These are phyloP conservation scores for Coemansia sp. DNA, from an alignment of 192 early-diverging fungal genomes.

Conservation along the genomic window DNA sequence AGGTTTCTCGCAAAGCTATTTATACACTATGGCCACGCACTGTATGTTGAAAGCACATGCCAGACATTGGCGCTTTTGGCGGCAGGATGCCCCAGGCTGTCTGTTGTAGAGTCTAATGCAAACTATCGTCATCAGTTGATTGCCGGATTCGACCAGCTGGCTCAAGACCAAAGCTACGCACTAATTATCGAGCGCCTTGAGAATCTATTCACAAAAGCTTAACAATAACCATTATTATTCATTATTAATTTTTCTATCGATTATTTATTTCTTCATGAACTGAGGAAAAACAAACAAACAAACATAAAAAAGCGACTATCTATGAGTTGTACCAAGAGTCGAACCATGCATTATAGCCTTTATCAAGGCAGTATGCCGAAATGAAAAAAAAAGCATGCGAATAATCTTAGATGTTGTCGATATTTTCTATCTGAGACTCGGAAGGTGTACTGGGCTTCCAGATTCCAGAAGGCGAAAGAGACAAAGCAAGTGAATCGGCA, in stretches of 20 bases:
- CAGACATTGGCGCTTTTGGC: background rate
- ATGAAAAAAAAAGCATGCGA: background rate
- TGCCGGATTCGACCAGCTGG: background rate
- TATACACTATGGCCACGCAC: background rate
- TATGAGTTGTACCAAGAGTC: too few relatives aligned
- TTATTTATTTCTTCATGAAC: too few relatives aligned
- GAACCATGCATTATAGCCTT: too few relatives aligned
- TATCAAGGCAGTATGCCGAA: too few relatives aligned
- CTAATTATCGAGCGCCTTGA: background rate
- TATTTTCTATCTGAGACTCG: slow-evolving; percentile 5
- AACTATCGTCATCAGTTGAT: background rate
- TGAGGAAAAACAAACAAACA: too few relatives aligned
- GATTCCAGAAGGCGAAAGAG: background rate
- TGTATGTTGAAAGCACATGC: background rate
- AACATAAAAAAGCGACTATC: background rate
- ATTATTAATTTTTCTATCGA: background rate
- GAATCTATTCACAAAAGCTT: background rate
- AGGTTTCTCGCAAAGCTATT: background rate
- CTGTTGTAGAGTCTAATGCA: background rate
- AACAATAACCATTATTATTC: background rate
- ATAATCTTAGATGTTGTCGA: slow-evolving; percentile 2
- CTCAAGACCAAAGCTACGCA: background rate
- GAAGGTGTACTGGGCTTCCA: slow-evolving; percentile 7
- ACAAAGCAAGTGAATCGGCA: background rate
- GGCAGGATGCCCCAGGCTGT: background rate